Percentiles rank a stretch among this genome's conserved stretches.
Evolutionary conservation across 345 rosid species (phyloP).

Genomic region (Salix viminalis): DNA sequence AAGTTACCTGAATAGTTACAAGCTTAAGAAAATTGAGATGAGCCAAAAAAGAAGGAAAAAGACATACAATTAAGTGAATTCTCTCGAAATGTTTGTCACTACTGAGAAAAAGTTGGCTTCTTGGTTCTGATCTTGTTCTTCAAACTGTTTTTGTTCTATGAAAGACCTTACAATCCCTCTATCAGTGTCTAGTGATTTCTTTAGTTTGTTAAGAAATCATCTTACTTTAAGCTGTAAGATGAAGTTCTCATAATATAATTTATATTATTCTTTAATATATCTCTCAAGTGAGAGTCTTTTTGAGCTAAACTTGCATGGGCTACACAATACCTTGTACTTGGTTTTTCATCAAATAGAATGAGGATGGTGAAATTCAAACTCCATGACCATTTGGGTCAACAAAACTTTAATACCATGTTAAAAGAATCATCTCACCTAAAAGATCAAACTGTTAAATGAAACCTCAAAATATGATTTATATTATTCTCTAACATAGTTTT

Average conservation of each 20-base stretch:
- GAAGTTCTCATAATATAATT: too few species aligned
- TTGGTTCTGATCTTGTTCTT: slow-evolving; percentile 2
- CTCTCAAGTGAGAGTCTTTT: too few species aligned
- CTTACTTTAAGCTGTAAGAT: too few species aligned
- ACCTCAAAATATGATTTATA: too few species aligned
- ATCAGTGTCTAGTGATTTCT: not conserved
- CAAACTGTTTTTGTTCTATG: not conserved
- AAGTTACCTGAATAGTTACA: not conserved
- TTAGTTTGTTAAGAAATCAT: not conserved
- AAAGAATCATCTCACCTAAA: not conserved
- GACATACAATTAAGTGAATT: slow-evolving; percentile 23
- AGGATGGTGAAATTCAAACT: too few species aligned
- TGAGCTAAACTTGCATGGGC: too few species aligned
- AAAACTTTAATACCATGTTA: too few species aligned
- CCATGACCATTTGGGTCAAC: too few species aligned
- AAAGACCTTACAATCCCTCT: not conserved
- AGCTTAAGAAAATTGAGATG: slow-evolving; percentile 11
- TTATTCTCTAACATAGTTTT: not conserved
- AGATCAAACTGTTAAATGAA: too few species aligned
- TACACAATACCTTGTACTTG: too few species aligned
- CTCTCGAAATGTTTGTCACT: slow-evolving; percentile 25
- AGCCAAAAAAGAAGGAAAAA: slow-evolving; percentile 27
- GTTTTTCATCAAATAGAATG: too few species aligned
- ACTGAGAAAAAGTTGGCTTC: slow-evolving; percentile 11
- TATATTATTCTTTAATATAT: too few species aligned